phyloP scores from a whole-genome alignment of 768 basidiomycete genomes.

The Amanita muscaria region DNA sequence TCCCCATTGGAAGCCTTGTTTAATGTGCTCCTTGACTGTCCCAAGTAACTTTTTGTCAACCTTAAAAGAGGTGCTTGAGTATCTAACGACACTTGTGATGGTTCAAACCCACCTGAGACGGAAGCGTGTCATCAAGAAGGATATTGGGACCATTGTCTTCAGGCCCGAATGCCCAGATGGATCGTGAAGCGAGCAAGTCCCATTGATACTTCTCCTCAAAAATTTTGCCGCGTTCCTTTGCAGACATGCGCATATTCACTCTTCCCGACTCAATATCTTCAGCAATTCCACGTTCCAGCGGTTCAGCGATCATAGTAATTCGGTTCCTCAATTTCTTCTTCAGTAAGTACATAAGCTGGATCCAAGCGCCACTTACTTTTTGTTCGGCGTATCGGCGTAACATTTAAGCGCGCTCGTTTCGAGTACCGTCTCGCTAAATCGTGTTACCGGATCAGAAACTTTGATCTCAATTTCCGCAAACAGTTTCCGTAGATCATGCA shows the following conservation, averaged over 20 bases:
- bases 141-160: conserved; percentile 94
- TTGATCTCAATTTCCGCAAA: conserved; percentile 99
- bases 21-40: conserved; percentile 89
- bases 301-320: conserved; percentile 98
- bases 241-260: conserved; percentile 90
- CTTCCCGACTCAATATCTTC: conserved; percentile 93
- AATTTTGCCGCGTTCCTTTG: conserved; percentile 91
- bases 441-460: conserved; percentile 97
- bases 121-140: conserved; percentile 90
- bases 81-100: conserved; percentile 2
- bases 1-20: conserved; percentile 99
- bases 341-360: conserved; percentile 7
- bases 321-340: conserved; percentile 62
- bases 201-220: conserved; percentile 97
- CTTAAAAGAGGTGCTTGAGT: conserved; percentile 25
- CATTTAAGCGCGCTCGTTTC: conserved; percentile 98
- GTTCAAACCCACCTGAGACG: conserved; percentile 60
- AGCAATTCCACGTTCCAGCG: conserved; percentile 89
- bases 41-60: conserved; percentile 89
- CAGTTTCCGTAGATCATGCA: conserved; percentile 88
- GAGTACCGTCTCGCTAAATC: conserved; percentile 96
- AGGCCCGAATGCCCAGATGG: conserved; percentile 99
- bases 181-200: conserved; percentile 94
- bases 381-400: conserved; percentile 98
- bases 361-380: conserved; percentile 55